These are phyloP conservation scores for Gossypium gossypioides DNA, from an alignment of 441 rosid genomes.

Conservation along the genomic window DNA sequence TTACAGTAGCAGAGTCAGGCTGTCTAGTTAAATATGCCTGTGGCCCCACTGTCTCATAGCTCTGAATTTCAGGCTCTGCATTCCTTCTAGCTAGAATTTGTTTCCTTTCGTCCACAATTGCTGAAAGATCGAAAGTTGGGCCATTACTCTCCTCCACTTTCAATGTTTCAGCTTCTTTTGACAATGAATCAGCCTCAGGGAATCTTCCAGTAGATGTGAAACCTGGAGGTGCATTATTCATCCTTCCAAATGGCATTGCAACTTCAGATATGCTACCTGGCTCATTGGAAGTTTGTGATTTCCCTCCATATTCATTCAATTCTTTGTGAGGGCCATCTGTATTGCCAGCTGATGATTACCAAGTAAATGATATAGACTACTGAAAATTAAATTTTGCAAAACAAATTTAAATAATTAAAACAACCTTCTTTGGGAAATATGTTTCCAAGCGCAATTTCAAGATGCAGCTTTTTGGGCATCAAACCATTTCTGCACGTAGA, in stretches of 20 bases:
- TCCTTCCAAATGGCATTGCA: slow-evolving; percentile 40
- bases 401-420: slow-evolving; percentile 2
- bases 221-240: slow-evolving; percentile 33
- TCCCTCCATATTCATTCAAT: slow-evolving; percentile 44
- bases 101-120: slow-evolving; percentile 46
- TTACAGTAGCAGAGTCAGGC: slow-evolving; percentile 26
- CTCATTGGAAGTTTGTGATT: slow-evolving; percentile 42
- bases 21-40: slow-evolving; percentile 29
- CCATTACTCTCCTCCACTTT: slow-evolving; percentile 42
- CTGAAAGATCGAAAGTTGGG: slow-evolving; percentile 24
- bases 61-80: slow-evolving; percentile 40
- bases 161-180: slow-evolving; percentile 39
- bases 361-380: slow-evolving; percentile 15
- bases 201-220: slow-evolving; percentile 42
- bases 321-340: slow-evolving; percentile 55
- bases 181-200: slow-evolving; percentile 36
- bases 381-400: slow-evolving; percentile 7
- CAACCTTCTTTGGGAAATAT: slow-evolving; percentile 66
- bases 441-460: slow-evolving; percentile 79
- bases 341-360: slow-evolving; percentile 31
- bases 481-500: slow-evolving; percentile 48
- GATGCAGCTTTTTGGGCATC: slow-evolving; percentile 81
- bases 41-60: slow-evolving; percentile 36
- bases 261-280: slow-evolving; percentile 39
- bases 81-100: slow-evolving; percentile 31